phyloP scores from a whole-genome alignment of 495 filamentous ascomycete species.

The Aspergillus homomorphus region DNA sequence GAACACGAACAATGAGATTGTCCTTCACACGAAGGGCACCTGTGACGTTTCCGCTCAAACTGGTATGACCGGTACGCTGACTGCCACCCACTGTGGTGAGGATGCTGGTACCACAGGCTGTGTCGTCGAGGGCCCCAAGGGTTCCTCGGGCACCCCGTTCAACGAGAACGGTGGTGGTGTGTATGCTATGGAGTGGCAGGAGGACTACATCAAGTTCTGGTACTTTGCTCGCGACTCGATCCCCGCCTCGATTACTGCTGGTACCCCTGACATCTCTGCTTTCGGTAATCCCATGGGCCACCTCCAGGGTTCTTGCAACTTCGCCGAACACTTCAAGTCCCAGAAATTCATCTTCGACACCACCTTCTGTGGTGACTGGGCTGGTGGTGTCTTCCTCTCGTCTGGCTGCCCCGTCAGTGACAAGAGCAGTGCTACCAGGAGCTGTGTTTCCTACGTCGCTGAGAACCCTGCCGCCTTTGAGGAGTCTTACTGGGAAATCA shows the following conservation, averaged over 20 bases:
- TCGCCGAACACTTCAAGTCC: slow-evolving; percentile 62
- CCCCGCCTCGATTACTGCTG: slow-evolving; percentile 54
- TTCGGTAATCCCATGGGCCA: slow-evolving; percentile 69
- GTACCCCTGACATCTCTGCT: slow-evolving; percentile 54
- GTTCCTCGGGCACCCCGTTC: slow-evolving; percentile 69
- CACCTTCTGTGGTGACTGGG: slow-evolving; percentile 89
- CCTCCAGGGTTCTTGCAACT: slow-evolving; percentile 62
- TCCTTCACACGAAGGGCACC: slow-evolving; percentile 69
- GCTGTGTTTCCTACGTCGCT: slow-evolving; percentile 65
- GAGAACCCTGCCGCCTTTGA: slow-evolving; percentile 56
- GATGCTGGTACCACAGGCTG: slow-evolving; percentile 49
- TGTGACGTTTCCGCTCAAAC: slow-evolving; percentile 56
- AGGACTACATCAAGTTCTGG: slow-evolving; percentile 65
- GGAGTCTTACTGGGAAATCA: slow-evolving; percentile 70
- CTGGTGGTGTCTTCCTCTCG: slow-evolving; percentile 55
- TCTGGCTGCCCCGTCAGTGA: slow-evolving; percentile 40
- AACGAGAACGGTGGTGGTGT: slow-evolving; percentile 72
- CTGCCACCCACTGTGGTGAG: slow-evolving; percentile 54
- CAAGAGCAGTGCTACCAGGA: slow-evolving; percentile 35
- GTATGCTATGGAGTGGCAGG: slow-evolving; percentile 75
- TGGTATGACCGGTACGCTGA: slow-evolving; percentile 45
- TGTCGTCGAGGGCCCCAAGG: slow-evolving; percentile 43
- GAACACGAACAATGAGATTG: slow-evolving; percentile 61
- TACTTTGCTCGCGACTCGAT: slow-evolving; percentile 67
- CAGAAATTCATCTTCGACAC: slow-evolving; percentile 79